A percentile compares a stretch with the other conserved stretches of the same genome.
These are phyloP conservation scores for Arthroderma sp. DNA, from an alignment of 2,329 filamentous ascomycete species.

Conservation along the genomic window DNA sequence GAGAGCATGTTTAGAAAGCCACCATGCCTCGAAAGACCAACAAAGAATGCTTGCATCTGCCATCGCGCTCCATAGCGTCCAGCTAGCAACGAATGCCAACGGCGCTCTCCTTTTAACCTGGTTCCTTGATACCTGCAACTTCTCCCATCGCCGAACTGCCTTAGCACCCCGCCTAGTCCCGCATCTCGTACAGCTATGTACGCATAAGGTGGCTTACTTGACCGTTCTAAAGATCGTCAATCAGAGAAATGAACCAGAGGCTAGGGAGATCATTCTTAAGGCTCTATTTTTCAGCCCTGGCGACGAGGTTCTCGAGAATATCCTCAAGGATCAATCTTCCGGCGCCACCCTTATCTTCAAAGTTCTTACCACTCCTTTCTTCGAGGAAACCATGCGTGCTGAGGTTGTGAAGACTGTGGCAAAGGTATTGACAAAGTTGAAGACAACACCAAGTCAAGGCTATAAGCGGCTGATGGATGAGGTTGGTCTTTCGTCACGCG, in stretches of 20 bases:
- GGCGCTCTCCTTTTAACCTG: constrained; percentile 87
- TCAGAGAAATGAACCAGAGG: constrained; percentile 86
- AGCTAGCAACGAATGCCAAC: constrained; percentile 91
- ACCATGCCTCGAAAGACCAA: constrained; percentile 88
- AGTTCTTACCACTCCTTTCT: constrained; percentile 91
- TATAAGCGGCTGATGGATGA: constrained; percentile 99
- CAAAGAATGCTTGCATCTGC: constrained; percentile 87
- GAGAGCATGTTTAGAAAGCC: constrained; percentile 91
- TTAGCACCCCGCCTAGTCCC: constrained; percentile 84
- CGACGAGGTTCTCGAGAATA: constrained; percentile 76
- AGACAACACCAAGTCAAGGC: constrained; percentile 84
- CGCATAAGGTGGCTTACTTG: constrained; percentile 94
- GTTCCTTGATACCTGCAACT: constrained; percentile 97
- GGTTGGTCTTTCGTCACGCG: constrained; percentile 61
- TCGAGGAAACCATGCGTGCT: constrained; percentile 76
- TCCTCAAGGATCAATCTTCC: constrained; percentile 79
- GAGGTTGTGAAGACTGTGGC: constrained; percentile 89
- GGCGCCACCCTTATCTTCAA: constrained; percentile 97
- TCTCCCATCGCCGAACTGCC: constrained; percentile 80
- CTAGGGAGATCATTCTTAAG: constrained; percentile 75
- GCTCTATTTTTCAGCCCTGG: constrained; percentile 85
- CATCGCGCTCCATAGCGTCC: constrained; percentile 92
- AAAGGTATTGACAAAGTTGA: constrained; percentile 74
- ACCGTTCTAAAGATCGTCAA: constrained; percentile 98
- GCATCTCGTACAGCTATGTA: constrained; percentile 87